Conservation (phyloP, 2,329 filamentous ascomycete genomes). For the Penicillium sp. region DNA sequence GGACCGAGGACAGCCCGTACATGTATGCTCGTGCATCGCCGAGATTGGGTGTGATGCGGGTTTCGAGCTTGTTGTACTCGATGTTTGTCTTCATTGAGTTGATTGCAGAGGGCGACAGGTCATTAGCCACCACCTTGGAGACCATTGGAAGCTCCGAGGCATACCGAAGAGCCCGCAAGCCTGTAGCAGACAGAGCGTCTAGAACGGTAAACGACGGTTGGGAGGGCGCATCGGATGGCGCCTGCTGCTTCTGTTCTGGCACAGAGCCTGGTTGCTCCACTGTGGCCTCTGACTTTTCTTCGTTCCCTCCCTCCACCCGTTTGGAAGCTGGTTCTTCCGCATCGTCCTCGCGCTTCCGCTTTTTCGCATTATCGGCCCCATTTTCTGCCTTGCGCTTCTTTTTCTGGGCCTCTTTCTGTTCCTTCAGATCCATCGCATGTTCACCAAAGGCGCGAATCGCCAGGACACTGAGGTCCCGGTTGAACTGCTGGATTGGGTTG, state of each 20-base stretch:
- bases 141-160: constrained; percentile 85
- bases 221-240: constrained; percentile 32
- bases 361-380: constrained; percentile 38
- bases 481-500: constrained; percentile 99
- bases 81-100: constrained; percentile 83
- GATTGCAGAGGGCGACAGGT: constrained; percentile 75
- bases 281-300: constrained; percentile 7
- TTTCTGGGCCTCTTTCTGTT: constrained; percentile 48
- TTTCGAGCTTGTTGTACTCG: constrained; percentile 73
- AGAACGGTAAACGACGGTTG: constrained; percentile 72
- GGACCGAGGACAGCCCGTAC: constrained; percentile 62
- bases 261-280: constrained; percentile 5
- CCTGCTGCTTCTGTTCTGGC: constrained; percentile 3
- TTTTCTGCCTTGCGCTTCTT: constrained; percentile 32
- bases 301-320: not conserved
- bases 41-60: constrained; percentile 70
- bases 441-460: constrained; percentile 88
- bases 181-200: constrained; percentile 91
- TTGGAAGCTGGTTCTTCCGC: constrained; percentile 18
- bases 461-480: constrained; percentile 89
- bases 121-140: constrained; percentile 83
- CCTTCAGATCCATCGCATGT: constrained; percentile 57
- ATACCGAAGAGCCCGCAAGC: constrained; percentile 86
- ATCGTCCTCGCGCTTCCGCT: constrained; percentile 38
- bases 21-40: constrained; percentile 89